Evolutionary conservation across 345 rosid species (phyloP), one percentile per base, ranked within the genome.

Genomic region (Draba incana): DNA sequence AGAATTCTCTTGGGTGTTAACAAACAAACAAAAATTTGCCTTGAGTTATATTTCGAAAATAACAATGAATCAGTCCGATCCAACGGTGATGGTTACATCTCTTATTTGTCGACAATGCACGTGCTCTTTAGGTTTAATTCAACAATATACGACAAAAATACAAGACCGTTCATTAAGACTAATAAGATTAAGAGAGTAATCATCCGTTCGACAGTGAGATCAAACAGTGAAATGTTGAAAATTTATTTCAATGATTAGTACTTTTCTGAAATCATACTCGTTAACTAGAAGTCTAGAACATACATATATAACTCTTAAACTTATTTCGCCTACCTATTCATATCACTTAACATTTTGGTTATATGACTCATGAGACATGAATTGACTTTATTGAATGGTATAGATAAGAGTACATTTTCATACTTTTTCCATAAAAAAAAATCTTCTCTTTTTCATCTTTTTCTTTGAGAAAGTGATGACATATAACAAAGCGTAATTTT

Each of bases 41-140:
- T 35, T 35, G 38, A 8, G 38, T 7, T 6, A 6, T 35, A 35
- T 35, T 35, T 35, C 2, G 10, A 8, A 35, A 6, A 35, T 35
- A 6, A 35, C 8, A 8, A 9, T 35, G 7, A 31, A 31, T 31
- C 35, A 31, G 5, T 31, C 7, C 66, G 53, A 70, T 74, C 71
- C 50, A 42, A 77, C 61, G 58, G 77, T 59, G 62, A 28, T 62
- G 66, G 35, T 37, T 60, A 55, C 61, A 68, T 76, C 67, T 69
- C 70, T 66, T 72, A 67, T 52, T 70, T 52, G 47, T 68, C 43
- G 59, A 42, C 69, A 66, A 74, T 80, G 74, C 88, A 87, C 86
- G 82, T 87, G 88, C 79, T 84, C 84, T 81, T 60, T 54, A 72
- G 75, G 73, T 71, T 62, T 79, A 84, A 55, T 82, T 85, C 90